phyloP scores from a whole-genome alignment of 1,284 basidiomycete genomes.

The Puccinia sorghi region DNA sequence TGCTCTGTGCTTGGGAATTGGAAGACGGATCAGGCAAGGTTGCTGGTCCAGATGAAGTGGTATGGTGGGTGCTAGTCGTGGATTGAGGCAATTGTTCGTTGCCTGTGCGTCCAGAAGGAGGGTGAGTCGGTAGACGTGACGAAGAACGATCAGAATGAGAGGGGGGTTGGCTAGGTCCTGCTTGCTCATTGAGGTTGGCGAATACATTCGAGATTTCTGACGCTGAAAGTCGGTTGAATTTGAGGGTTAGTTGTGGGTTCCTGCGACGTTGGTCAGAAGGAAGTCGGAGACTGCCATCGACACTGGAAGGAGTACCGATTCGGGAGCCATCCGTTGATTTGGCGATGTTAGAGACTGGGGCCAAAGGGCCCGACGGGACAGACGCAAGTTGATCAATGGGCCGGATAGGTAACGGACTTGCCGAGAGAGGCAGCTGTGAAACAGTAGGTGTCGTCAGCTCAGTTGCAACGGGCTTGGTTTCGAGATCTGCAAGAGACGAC shows the following conservation, averaged over 20 bases:
- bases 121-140: not conserved
- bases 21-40: constrained; percentile 1
- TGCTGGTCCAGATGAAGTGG: not conserved
- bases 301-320: not conserved
- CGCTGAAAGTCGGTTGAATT: constrained; percentile 29
- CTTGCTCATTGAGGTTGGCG: constrained; percentile 11
- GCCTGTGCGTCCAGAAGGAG: not conserved
- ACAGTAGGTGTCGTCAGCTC: not conserved
- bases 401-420: not conserved
- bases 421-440: not conserved
- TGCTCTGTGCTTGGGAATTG: not conserved
- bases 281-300: constrained; percentile 5
- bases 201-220: constrained; percentile 30
- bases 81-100: not conserved
- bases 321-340: constrained; percentile 12
- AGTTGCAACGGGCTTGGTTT: not conserved
- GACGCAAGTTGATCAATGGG: not conserved
- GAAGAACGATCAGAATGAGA: not conserved
- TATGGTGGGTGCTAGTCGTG: too few species aligned
- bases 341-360: constrained; percentile 23
- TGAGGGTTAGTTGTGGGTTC: constrained; percentile 48
- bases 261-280: constrained; percentile 32
- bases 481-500: constrained; percentile 16
- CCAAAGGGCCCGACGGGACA: constrained; percentile 40
- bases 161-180: not conserved